Base-by-base conservation (phyloP, 805 yeast genomes). In the Pichia eremophila region DNA sequence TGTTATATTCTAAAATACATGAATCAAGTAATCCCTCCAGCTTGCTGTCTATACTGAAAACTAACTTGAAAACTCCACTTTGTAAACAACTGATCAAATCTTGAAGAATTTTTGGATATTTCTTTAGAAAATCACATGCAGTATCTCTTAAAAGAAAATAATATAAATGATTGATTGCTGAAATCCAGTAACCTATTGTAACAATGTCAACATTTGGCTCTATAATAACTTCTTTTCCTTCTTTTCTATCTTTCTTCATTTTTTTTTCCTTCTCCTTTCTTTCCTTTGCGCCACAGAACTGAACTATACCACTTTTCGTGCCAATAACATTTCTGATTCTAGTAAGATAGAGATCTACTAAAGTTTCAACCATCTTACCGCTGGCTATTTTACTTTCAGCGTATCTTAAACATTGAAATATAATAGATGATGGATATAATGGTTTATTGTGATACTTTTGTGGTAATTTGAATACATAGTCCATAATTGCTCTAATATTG, bases 131-230 rank as follows among this genome's bases (percentile, higher is more conserved):
- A 0, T 67, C 64, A 35, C 66, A 61, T 14, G 78, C 83, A 0
- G 67, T 64, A 57, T 84, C 93, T 51, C 85, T 79, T 40, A 78
- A 69, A 34, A 91, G 60, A 63, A 87, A 91, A 62, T 84, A 91
- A 57, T 83, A 81, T 44, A 91, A 66, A 54, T 85, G 81, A 50
- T 85, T 85, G 41, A 85, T 61, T 27, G 85, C 83, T 5, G 95
- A 81, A 36, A 93, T 74, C 98, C 98, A 93, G 62, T 88, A 91
- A 44, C 95, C 83, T 51, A 83, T 73, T 39, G 74, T 60, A 17
- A 85, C 85, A 47, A 84, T 81, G 58, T 85, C 91, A 32, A 83
- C 34, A 59, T 61, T 43, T 19, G 48, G 48, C 11, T 47, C 36
- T 17, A 22, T 36, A 3, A 51, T 46, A 2, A 41, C 49, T 8